Percentiles rank a stretch among this genome's conserved stretches.
phyloP scores from a whole-genome alignment of 169 alveolate species.

The Plasmodium billcollinsi region DNA sequence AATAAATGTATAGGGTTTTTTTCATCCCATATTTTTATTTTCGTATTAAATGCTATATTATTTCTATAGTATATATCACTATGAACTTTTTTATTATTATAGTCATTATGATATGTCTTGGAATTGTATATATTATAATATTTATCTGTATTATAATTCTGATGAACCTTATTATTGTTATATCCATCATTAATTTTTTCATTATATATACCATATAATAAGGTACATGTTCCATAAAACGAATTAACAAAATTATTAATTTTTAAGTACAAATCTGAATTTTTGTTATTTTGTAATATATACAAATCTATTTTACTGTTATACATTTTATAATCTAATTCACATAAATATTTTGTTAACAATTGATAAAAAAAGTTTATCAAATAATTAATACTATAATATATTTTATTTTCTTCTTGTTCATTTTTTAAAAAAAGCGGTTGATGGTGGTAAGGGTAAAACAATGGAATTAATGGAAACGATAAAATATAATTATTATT shows the following conservation, averaged over 20 bases:
- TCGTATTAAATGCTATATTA: no score
- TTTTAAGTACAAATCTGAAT: constrained; percentile 32
- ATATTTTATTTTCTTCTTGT: constrained; percentile 13
- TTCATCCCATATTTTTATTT: constrained; percentile 11
- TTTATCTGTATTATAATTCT: neutral
- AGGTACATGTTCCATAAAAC: constrained; percentile 37
- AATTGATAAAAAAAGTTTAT: constrained; percentile 48
- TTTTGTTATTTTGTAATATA: constrained; percentile 18
- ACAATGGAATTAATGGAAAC: no score
- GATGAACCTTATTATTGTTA: neutral
- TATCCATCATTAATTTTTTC: neutral
- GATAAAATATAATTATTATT: no score
- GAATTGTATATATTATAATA: no score
- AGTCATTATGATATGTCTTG: neutral
- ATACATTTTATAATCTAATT: constrained; percentile 40
- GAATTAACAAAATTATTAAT: constrained; percentile 22
- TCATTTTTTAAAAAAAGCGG: no score
- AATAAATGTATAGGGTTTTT: constrained; percentile 13
- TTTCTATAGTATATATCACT: neutral
- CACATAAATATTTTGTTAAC: constrained; percentile 44
- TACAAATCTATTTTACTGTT: constrained; percentile 17
- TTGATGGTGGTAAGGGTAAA: no score
- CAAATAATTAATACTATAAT: constrained; percentile 7
- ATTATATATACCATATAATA: constrained; percentile 4
- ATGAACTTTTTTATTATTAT: neutral